Base-by-base conservation (phyloP, 2,329 filamentous ascomycete species). In the Ambrosiella beaveri region DNA sequence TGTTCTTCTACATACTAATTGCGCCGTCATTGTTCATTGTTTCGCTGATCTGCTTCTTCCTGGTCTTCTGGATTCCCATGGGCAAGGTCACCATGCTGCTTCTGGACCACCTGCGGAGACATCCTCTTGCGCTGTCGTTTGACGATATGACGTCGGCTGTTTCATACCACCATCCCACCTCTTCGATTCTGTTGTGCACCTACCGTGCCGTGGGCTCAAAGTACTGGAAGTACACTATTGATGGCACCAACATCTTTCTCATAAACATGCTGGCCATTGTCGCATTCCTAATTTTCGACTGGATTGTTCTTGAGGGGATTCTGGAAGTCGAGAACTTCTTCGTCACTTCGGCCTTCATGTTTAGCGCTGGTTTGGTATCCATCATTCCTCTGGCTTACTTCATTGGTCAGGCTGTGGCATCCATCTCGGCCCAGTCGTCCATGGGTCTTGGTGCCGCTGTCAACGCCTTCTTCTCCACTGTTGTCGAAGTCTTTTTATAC, bases 161-260 rank as follows among this genome's bases (percentile, higher is more conserved):
- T 35, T 75, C 77, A 11, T 79, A 81, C 7, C 82, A 84, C 52
- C 81, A 82, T 13, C 82, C 85, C 17, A 85, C 88, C 51, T 85
- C 86, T 13, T 91, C 90, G 9, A 91, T 98, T 61, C 75, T 98
- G 15, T 77, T 98, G 39, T 98, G 93, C 76, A 98, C 93, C 5
- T 98, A 98, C 71, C 86, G 94, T 60, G 93, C 93, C 49, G 91
- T 94, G 11, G 93, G 93, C 11, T 76, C 82, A 64, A 91, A 91
- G 69, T 98, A 98, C 74, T 98, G 94, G 91, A 98, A 98, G 72
- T 98, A 98, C 71, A 98, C 93, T 3, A 77, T 98, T 60, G 93
- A 98, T 67, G 94, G 93, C 58, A 98, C 93, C 61, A 98, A 98
- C 71, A 95, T 98, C 67, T 97, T 98, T 72, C 81, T 98, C 63